These are phyloP conservation scores for Agapanthus africanus DNA, from an alignment of 106 monocot species.

Conservation along the genomic window DNA sequence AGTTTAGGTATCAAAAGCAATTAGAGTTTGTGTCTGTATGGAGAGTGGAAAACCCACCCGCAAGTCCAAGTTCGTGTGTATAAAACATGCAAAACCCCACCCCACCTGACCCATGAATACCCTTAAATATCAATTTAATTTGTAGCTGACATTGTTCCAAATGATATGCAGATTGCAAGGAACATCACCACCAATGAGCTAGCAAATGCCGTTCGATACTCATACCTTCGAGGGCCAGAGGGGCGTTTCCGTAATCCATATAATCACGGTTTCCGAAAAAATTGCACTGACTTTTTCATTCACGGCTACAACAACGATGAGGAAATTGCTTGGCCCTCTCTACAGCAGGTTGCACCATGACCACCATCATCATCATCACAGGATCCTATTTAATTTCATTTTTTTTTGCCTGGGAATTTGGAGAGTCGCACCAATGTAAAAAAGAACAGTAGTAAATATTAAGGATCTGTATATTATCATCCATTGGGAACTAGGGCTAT, in stretches of 20 bases:
- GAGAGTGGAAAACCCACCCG: too few relatives aligned
- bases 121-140: too few relatives aligned
- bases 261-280: constrained; percentile 61
- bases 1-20: too few relatives aligned
- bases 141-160: background rate
- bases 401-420: background rate
- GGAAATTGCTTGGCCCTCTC: constrained; percentile 59
- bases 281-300: constrained; percentile 67
- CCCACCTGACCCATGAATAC: too few relatives aligned
- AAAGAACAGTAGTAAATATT: background rate
- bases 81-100: too few relatives aligned
- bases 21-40: too few relatives aligned
- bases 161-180: constrained; percentile 59
- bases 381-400: too few relatives aligned
- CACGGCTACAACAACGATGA: constrained; percentile 68
- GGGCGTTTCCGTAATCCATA: constrained; percentile 81
- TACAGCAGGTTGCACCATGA: constrained; percentile 37
- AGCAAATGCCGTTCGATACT: constrained; percentile 63
- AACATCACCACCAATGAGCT: constrained; percentile 92
- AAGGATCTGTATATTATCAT: background rate
- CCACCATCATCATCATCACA: background rate
- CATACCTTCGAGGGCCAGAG: constrained; percentile 74
- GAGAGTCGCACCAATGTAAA: too few relatives aligned
- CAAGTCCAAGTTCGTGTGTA: too few relatives aligned
- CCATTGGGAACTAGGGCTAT: background rate